Evolutionary conservation across 2,329 filamentous ascomycete species (phyloP), one percentile per base, ranked within the genome.

Genomic region (Pleurostoma richardsiae): DNA sequence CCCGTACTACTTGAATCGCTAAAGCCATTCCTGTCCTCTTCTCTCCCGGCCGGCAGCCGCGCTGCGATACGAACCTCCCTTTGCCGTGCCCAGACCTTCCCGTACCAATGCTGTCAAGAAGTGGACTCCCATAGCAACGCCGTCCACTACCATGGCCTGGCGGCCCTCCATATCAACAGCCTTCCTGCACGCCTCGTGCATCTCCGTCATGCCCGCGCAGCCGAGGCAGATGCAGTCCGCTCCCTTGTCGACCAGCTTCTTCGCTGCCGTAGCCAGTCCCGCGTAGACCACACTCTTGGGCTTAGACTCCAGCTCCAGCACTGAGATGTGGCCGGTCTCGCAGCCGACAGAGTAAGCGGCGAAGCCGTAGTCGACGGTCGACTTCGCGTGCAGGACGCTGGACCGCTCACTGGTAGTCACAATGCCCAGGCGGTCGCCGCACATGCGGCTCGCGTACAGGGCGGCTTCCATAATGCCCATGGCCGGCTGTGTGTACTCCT

Each of bases 401-500:
- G 64, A 68, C 27, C 71, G 54, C 19, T 59, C 51, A 3, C 60
- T 62, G 1, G 70, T 73, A 1, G 69, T 69, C 4, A 73, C 59
- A 19, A 76, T 62, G 1, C 73, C 72, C 39, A 76, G 69, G 2
- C 64, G 56, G 5, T 66, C 64, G 3, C 75, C 76, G 2, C 79
- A 62, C 49, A 74, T 77, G 7, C 73, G 58, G 4, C 73, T 69
- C 4, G 73, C 66, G 49, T 80, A 77, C 44, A 64, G 60, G 3
- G 46, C 65, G 1, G 73, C 71, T 55, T 77, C 73, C 71, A 77
- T 76, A 47, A 77, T 76, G 3, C 74, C 73, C 3, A 75, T 67
- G 4, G 69, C 60, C 0, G 73, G 73, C 42, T 71, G 59, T 3
- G 56, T 49, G 39, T 71, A 63, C 45, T 74, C 72, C 51, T 76